Percentiles rank a stretch among this genome's conserved stretches.
These are phyloP conservation scores for Pterocarpus macrocarpus DNA, from an alignment of 306 rosid genomes.

Conservation along the genomic window DNA sequence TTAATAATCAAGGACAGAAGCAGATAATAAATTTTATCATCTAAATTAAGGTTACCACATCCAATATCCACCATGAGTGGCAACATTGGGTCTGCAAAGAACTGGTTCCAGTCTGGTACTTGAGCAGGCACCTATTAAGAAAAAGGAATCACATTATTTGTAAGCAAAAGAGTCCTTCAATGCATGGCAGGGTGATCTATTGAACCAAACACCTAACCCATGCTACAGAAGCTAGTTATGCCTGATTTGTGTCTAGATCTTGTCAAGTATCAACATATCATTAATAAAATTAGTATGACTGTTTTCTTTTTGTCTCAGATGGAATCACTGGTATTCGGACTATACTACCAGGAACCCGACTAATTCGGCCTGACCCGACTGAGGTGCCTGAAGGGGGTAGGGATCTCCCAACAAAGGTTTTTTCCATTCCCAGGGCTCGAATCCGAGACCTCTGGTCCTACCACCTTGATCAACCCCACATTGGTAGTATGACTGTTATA, in stretches of 20 bases:
- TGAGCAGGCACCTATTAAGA: conserved; percentile 68
- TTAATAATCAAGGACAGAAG: conserved; percentile 11
- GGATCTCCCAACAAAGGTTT: too few relatives aligned
- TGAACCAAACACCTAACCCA: conserved; percentile 14
- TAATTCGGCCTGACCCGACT: too few relatives aligned
- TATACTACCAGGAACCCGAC: too few relatives aligned
- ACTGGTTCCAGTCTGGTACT: conserved; percentile 84
- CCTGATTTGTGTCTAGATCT: neutral
- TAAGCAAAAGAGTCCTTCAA: conserved; percentile 29
- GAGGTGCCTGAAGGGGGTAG: too few relatives aligned
- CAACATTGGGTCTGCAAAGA: conserved; percentile 81
- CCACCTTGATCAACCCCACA: too few relatives aligned
- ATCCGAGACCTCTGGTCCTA: too few relatives aligned
- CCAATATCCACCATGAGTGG: conserved; percentile 97
- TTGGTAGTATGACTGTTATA: too few relatives aligned
- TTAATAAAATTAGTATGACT: neutral
- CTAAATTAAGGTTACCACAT: conserved; percentile 66
- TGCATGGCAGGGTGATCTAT: neutral
- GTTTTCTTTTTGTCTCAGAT: too few relatives aligned
- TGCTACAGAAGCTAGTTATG: neutral
- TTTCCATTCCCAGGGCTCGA: too few relatives aligned
- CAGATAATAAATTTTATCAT: conserved; percentile 26
- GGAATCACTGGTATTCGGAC: too few relatives aligned
- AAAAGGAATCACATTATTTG: conserved; percentile 19
- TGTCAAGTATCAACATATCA: neutral